Percentiles rank a stretch among this genome's conserved stretches.
These are phyloP conservation scores for Athelia psychrophila DNA, from an alignment of 1,284 basidiomycete species.

Conservation along the genomic window DNA sequence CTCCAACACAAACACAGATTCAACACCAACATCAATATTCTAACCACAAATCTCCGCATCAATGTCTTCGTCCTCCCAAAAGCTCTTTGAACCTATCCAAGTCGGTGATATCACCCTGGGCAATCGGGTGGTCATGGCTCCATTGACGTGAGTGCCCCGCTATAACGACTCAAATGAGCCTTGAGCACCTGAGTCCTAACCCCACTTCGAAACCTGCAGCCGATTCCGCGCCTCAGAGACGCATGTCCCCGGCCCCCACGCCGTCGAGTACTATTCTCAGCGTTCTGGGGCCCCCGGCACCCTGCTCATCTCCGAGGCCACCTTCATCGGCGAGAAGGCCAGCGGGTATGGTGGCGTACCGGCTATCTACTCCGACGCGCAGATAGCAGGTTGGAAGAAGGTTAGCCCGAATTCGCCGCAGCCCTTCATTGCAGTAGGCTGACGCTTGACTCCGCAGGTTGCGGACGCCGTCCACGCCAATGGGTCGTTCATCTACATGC, in stretches of 20 bases:
- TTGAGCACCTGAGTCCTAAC: too few species aligned
- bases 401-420: conserved; percentile 6
- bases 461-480: conserved; percentile 35
- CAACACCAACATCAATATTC: too few species aligned
- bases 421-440: neutral
- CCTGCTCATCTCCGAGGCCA: conserved; percentile 29
- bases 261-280: conserved; percentile 23
- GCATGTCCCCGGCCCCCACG: conserved; percentile 13
- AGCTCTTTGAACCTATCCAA: conserved; percentile 24
- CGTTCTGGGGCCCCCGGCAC: conserved; percentile 19
- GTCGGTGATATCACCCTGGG: conserved; percentile 22
- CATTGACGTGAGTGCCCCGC: conserved; percentile 25
- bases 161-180: too few species aligned
- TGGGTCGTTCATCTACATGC: conserved; percentile 29
- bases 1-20: too few species aligned
- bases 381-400: conserved; percentile 26
- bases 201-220: too few species aligned
- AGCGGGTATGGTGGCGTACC: conserved; percentile 18
- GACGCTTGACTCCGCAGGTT: conserved; percentile 8
- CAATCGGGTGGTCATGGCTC: conserved; percentile 29
- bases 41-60: too few species aligned
- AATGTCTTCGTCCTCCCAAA: neutral
- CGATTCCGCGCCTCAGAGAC: conserved; percentile 23
- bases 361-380: conserved; percentile 19
- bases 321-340: conserved; percentile 19